These are phyloP conservation scores for Pachysolen tannophilus DNA, from an alignment of 805 yeast genomes.

Conservation along the genomic window DNA sequence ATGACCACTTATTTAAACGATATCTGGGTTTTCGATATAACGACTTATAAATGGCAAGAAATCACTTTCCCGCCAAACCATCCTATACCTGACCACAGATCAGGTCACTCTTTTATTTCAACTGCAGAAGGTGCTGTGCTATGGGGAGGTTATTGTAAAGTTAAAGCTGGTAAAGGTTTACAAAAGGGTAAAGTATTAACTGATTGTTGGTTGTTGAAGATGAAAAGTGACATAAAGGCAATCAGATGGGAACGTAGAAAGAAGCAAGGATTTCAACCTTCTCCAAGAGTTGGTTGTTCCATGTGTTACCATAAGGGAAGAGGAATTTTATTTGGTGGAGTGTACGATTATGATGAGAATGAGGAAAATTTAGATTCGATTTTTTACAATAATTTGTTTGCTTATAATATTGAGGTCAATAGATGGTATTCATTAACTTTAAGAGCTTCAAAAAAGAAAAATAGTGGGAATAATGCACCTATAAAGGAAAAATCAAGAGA, in stretches of 20 bases:
- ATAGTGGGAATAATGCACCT: slow-evolving; percentile 20
- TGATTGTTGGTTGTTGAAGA: slow-evolving; percentile 81
- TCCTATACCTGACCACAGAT: slow-evolving; percentile 80
- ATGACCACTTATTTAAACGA: slow-evolving; percentile 80
- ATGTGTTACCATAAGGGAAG: slow-evolving; percentile 85
- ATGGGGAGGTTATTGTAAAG: slow-evolving; percentile 93
- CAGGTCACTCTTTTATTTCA: slow-evolving; percentile 87
- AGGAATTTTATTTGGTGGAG: slow-evolving; percentile 93
- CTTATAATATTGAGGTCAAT: slow-evolving; percentile 79
- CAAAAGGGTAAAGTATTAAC: slow-evolving; percentile 85
- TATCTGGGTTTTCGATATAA: slow-evolving; percentile 87
- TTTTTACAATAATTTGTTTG: slow-evolving; percentile 72
- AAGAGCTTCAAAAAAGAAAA: slow-evolving; percentile 52
- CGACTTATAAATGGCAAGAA: slow-evolving; percentile 86
- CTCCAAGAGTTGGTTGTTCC: slow-evolving; percentile 92
- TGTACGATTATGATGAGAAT: slow-evolving; percentile 89
- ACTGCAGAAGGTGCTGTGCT: slow-evolving; percentile 72
- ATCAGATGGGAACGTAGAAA: slow-evolving; percentile 85
- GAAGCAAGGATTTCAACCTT: slow-evolving; percentile 84
- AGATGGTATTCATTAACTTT: slow-evolving; percentile 77
- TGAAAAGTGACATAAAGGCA: slow-evolving; percentile 74
- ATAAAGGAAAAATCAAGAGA: slow-evolving; percentile 52
- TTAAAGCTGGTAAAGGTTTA: slow-evolving; percentile 79
- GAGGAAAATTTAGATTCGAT: slow-evolving; percentile 84
- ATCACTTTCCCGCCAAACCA: slow-evolving; percentile 80